Conservation (phyloP, 768 basidiomycete genomes). For the Chalciporus pseudorubinellus region DNA sequence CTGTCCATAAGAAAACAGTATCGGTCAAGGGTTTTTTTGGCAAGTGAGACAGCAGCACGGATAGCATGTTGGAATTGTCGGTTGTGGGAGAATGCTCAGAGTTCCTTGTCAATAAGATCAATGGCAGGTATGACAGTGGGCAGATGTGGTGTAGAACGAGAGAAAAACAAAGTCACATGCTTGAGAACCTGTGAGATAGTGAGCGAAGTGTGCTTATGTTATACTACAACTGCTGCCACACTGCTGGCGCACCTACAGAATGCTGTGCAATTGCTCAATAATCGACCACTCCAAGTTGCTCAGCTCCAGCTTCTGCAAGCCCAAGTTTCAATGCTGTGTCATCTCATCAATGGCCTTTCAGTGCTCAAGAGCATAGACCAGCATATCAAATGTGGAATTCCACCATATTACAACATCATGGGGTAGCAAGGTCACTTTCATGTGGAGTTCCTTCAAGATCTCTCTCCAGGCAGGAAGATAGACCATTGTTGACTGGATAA, state of each 20-base stretch:
- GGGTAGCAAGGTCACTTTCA: slow-evolving; percentile 8
- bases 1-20: background rate
- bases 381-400: slow-evolving; percentile 11
- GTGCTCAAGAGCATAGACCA: background rate
- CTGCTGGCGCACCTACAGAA: no score
- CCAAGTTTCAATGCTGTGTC: background rate
- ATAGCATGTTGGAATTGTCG: background rate
- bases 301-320: slow-evolving; percentile 14
- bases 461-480: slow-evolving; percentile 19
- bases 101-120: slow-evolving; percentile 29
- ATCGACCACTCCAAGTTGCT: slow-evolving; percentile 14
- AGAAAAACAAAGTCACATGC: slow-evolving; percentile 27
- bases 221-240: no score
- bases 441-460: background rate
- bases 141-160: slow-evolving; percentile 16
- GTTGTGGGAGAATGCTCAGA: slow-evolving; percentile 4
- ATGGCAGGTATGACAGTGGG: slow-evolving; percentile 33
- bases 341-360: background rate
- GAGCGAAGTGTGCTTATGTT: slow-evolving; percentile 20
- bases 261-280: slow-evolving; percentile 10
- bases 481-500: slow-evolving; percentile 21
- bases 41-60: background rate
- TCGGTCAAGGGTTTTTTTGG: slow-evolving; percentile 1
- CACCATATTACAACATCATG: slow-evolving; percentile 22
- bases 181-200: slow-evolving; percentile 19